Conservation (phyloP, 2,329 filamentous ascomycete species). For the Juglanconis oblonga region DNA sequence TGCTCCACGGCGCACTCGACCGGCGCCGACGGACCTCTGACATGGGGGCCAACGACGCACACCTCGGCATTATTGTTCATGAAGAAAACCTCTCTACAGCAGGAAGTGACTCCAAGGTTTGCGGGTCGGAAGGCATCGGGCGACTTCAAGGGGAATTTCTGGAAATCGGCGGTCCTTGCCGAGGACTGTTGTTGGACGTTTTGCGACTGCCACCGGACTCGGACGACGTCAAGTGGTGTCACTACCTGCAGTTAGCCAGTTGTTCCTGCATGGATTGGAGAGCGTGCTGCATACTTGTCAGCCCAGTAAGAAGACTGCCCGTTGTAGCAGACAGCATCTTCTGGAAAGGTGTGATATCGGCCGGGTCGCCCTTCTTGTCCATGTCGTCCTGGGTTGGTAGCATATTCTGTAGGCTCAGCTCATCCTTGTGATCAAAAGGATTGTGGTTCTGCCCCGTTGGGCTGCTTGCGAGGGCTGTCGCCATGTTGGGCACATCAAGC, state of each 20-base stretch:
- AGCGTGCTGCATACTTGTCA: constrained; percentile 64
- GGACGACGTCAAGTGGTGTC: constrained; percentile 93
- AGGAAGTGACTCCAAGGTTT: constrained; percentile 87
- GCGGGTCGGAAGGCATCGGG: constrained; percentile 68
- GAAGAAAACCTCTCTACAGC: constrained; percentile 97
- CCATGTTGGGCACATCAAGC: constrained; percentile 10
- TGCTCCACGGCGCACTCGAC: constrained; percentile 78
- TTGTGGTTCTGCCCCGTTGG: constrained; percentile 35
- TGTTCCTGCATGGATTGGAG: background rate
- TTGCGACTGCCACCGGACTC: constrained; percentile 90
- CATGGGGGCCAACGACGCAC: constrained; percentile 69
- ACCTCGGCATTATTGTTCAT: constrained; percentile 79
- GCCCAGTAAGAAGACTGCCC: constrained; percentile 83
- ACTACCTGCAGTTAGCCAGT: constrained; percentile 49
- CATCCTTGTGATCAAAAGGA: constrained; percentile 32
- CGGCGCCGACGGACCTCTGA: constrained; percentile 42
- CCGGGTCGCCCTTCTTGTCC: constrained; percentile 13
- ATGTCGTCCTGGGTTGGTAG: constrained; percentile 33
- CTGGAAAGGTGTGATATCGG: constrained; percentile 75
- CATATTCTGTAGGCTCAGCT: constrained; percentile 30
- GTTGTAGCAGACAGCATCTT: constrained; percentile 94
- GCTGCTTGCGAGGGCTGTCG: constrained; percentile 17
- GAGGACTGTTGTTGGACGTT: constrained; percentile 38
- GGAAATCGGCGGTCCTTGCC: constrained; percentile 49
- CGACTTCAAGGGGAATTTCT: constrained; percentile 54